Percentiles rank a stretch among this genome's conserved stretches.
These are phyloP conservation scores for Syzygium jambos DNA, from an alignment of 345 rosid species.

Conservation along the genomic window DNA sequence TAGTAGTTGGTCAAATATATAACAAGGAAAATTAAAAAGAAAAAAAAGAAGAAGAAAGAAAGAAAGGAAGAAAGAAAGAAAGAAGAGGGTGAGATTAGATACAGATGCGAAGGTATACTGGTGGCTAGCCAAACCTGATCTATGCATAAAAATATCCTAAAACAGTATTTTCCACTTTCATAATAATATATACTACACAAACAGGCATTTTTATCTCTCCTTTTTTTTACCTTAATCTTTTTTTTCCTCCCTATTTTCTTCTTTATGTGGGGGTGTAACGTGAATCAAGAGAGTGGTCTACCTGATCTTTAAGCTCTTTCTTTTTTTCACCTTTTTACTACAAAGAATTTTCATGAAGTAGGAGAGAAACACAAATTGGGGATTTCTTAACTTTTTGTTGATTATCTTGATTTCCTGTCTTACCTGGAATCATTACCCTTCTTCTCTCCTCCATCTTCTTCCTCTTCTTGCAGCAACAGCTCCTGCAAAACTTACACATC, in stretches of 20 bases:
- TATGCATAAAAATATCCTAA: conserved; percentile 19
- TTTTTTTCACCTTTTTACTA: conserved; percentile 21
- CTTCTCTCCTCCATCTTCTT: conserved; percentile 15
- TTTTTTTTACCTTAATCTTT: not conserved
- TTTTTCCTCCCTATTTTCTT: conserved; percentile 4
- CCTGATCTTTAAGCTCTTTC: not conserved
- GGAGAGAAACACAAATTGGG: not conserved
- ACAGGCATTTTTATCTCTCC: conserved; percentile 1
- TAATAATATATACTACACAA: not conserved
- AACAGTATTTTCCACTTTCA: conserved; percentile 36
- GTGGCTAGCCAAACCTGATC: conserved; percentile 49
- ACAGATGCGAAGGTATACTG: conserved; percentile 35
- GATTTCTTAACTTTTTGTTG: not conserved
- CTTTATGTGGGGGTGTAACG: conserved; percentile 6
- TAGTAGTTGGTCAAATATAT: not conserved
- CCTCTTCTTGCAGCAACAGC: conserved; percentile 1
- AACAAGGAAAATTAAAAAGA: not conserved
- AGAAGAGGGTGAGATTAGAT: conserved; percentile 11
- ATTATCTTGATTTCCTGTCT: conserved; percentile 13
- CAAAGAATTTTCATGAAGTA: conserved; percentile 23
- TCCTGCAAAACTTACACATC: conserved; percentile 10
- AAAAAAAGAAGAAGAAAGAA: conserved; percentile 9
- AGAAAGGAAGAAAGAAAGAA: not conserved
- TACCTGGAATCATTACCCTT: conserved; percentile 46
- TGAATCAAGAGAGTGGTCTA: conserved; percentile 11